Base-by-base conservation (phyloP, 345 rosid species). In the Eucalyptus paniculata region DNA sequence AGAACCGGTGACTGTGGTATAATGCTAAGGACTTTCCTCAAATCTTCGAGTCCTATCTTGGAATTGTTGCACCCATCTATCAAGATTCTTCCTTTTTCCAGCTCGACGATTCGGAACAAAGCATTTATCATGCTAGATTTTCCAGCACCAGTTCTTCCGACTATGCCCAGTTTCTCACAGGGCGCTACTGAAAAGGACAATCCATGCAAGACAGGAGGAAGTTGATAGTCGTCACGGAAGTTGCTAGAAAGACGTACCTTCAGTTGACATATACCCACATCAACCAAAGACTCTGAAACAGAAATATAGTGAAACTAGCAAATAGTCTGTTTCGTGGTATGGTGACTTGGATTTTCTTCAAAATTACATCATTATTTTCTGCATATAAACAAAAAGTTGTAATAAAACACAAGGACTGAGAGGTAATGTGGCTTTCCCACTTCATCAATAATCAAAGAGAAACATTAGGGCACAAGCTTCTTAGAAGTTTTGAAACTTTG, bases 101-200 rank as follows among this genome's bases (percentile, higher is more conserved):
- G 82, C 92, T 98, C 98, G 50, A 97, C 98, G 81, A 97, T 96
- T 91, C 98, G 94, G 90, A 95, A 98, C 87, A 97, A 93, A 86
- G 99, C 98, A 94, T 97, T 97, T 67, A 96, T 92, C 98, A 98
- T 95, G 89, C 99, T 97, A 88, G 99, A 97, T 91, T 98, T 98
- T 62, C 99, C 97, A 1, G 98, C 98, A 77, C 99, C 99, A 85
- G 98, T 98, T 95, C 99, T 96, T 92, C 99, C 99, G 86, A 98
- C 99, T 53, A 97, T 95, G 42, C 99, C 99, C 88, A 96, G 91
- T 93, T 96, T 98, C 94, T 96, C 97, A 91, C 94, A 89, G 4
- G 98, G 95, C 82, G 95, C 92, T 88, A 95, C 92, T 26, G 88
- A 37, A 65, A 96, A 95, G 37, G 98, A 93, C 87, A 98, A 89